phyloP scores from a whole-genome alignment of 331 rosid genomes.

The Arachis monticola region DNA sequence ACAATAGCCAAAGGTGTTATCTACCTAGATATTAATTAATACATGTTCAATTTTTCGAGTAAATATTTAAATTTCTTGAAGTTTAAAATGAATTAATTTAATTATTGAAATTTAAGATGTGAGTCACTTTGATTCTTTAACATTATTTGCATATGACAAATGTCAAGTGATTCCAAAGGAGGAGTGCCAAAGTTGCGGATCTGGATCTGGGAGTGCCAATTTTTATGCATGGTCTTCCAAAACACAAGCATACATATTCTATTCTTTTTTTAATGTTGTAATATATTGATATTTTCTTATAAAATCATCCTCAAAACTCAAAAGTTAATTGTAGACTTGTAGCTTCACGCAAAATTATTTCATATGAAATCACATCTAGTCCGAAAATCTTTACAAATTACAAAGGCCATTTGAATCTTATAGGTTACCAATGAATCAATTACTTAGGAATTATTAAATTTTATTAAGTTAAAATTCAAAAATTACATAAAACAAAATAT shows the following conservation, averaged over 20 bases:
- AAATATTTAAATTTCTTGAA: no score
- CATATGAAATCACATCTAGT: conserved; percentile 17
- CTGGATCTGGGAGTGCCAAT: conserved; percentile 40
- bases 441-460: no score
- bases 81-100: no score
- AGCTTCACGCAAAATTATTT: conserved; percentile 5
- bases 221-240: conserved; percentile 44
- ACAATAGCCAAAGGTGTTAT: conserved; percentile 63
- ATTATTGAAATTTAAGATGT: no score
- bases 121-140: no score
- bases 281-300: conserved; percentile 21
- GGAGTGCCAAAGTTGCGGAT: conserved; percentile 7
- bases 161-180: conserved; percentile 14
- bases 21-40: conserved; percentile 46
- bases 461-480: no score
- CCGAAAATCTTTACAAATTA: background rate
- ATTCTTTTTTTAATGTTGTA: conserved; percentile 16
- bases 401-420: conserved; percentile 1
- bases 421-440: background rate
- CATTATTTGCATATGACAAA: no score
- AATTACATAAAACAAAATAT: no score
- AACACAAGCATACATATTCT: no score
- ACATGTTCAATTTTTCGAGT: no score
- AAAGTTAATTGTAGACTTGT: conserved; percentile 5
- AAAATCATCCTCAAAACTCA: background rate